These are phyloP conservation scores for Viridothelium virens DNA, from an alignment of 495 filamentous ascomycete genomes.

Conservation along the genomic window DNA sequence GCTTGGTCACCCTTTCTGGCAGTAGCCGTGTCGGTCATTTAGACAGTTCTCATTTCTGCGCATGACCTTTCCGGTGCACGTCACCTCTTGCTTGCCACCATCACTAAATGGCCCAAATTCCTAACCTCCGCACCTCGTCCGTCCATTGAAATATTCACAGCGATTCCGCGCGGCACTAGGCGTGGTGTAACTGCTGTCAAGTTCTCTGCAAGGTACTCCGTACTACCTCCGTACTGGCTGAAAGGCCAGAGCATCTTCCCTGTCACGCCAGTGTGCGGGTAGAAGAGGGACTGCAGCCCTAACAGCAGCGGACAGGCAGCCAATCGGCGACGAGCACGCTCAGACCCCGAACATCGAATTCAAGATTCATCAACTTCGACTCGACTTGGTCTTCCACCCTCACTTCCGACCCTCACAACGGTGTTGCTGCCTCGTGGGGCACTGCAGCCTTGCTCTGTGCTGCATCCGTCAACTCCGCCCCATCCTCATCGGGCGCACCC, in stretches of 20 bases:
- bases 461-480: neutral
- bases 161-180: neutral
- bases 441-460: neutral
- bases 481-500: neutral
- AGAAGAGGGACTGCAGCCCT: neutral
- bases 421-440: neutral
- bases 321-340: neutral
- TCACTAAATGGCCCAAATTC: neutral
- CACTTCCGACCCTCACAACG: neutral
- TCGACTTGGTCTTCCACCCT: conserved; percentile 1
- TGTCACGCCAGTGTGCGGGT: neutral
- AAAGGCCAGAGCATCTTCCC: too few relatives aligned
- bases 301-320: neutral
- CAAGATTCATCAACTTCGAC: neutral
- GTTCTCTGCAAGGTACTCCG: neutral
- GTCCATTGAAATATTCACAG: neutral
- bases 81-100: neutral
- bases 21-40: neutral
- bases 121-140: too few relatives aligned
- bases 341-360: neutral
- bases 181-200: neutral
- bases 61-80: neutral
- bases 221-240: too few relatives aligned
- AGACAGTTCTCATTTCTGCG: neutral
- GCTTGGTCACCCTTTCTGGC: neutral